Evolutionary conservation across 2,329 filamentous ascomycete genomes (phyloP).

Genomic region (Laburnicola sp.): DNA sequence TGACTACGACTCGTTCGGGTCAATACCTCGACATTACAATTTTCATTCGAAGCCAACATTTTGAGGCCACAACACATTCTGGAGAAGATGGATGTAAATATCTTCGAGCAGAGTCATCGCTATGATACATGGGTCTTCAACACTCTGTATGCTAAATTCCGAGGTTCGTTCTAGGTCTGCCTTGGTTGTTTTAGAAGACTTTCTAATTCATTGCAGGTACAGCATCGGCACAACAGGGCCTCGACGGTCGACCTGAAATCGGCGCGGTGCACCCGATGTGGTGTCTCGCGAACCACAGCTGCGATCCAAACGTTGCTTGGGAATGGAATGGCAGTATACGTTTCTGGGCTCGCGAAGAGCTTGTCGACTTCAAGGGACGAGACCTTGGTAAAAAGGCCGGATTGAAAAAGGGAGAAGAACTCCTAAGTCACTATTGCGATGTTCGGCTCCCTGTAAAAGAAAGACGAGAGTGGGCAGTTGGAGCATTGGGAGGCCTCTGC

Average conservation of each 20-base stretch:
- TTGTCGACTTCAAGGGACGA: constrained; percentile 55
- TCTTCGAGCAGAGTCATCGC: constrained; percentile 59
- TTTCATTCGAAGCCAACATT: constrained; percentile 76
- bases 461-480: constrained; percentile 84
- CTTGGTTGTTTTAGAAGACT: background rate
- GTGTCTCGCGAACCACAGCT: constrained; percentile 96
- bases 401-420: constrained; percentile 78
- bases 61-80: constrained; percentile 74
- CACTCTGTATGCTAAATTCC: constrained; percentile 88
- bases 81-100: constrained; percentile 82
- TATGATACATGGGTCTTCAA: constrained; percentile 86
- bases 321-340: constrained; percentile 83
- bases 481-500: constrained; percentile 86
- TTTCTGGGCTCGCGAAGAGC: constrained; percentile 64
- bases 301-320: constrained; percentile 93
- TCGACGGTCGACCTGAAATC: constrained; percentile 82
- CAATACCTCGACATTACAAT: constrained; percentile 63
- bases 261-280: constrained; percentile 93
- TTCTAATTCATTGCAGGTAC: constrained; percentile 52
- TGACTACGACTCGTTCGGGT: constrained; percentile 26
- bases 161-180: constrained; percentile 56
- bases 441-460: constrained; percentile 75
- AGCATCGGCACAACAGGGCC: constrained; percentile 73
- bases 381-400: constrained; percentile 53
- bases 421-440: constrained; percentile 94